A percentile compares a stretch with the other conserved stretches of the same genome.
Evolutionary conservation across 2,329 filamentous ascomycete genomes (phyloP).

Genomic region (Onygena corvina): DNA sequence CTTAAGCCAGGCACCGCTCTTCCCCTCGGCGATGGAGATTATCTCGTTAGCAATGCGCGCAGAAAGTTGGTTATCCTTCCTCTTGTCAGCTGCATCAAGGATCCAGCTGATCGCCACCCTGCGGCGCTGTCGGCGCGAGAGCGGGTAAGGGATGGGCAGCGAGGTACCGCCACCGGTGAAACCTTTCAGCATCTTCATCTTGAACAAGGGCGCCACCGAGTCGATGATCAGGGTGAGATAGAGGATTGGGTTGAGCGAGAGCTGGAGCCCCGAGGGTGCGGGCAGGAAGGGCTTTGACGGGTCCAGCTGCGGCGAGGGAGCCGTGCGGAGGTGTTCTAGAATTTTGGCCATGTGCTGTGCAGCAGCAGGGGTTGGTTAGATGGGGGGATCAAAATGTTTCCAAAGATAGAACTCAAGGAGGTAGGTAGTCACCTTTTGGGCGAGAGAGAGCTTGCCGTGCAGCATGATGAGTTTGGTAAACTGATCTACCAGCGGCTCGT

Average conservation of each 20-base stretch:
- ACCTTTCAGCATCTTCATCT: conserved; percentile 62
- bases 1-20: conserved; percentile 73
- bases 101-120: conserved; percentile 81
- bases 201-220: conserved; percentile 78
- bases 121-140: conserved; percentile 62
- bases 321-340: conserved; percentile 70
- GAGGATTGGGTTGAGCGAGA: conserved; percentile 77
- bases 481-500: conserved; percentile 74
- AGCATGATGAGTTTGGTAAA: conserved; percentile 84
- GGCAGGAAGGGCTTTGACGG: conserved; percentile 49
- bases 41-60: conserved; percentile 74
- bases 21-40: conserved; percentile 75
- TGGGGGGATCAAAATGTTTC: background rate
- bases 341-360: conserved; percentile 69
- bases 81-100: conserved; percentile 67
- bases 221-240: conserved; percentile 88
- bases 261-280: conserved; percentile 62
- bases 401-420: conserved; percentile 9
- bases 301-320: conserved; percentile 64
- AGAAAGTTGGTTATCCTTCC: conserved; percentile 61
- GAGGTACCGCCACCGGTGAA: conserved; percentile 75
- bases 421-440: conserved; percentile 57
- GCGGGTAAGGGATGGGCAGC: conserved; percentile 69
- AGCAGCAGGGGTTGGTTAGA: conserved; percentile 4
- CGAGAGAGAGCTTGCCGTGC: conserved; percentile 77